Conservation (phyloP, 345 rosid genomes). For the Aquilaria sinensis region DNA sequence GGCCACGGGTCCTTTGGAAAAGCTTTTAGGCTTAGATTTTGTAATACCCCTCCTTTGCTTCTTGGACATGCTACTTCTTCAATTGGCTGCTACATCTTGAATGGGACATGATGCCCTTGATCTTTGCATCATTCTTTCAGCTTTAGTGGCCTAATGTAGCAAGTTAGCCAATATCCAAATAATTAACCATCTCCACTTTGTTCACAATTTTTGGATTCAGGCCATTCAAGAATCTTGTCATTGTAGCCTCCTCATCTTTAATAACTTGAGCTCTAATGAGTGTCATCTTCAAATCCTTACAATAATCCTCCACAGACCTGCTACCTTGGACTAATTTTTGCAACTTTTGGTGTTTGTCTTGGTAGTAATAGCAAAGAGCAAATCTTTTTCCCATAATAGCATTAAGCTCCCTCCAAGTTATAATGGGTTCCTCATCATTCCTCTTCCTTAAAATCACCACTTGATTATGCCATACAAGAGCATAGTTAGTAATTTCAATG, state of each 20-base stretch:
- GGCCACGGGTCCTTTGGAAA: not conserved
- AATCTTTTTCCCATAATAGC: too few species aligned
- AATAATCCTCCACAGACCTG: not conserved
- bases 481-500: not conserved
- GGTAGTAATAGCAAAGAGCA: too few species aligned
- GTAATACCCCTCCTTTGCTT: too few species aligned
- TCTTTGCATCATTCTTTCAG: not conserved
- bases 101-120: not conserved
- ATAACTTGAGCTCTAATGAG: not conserved
- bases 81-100: too few species aligned
- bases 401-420: too few species aligned
- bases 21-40: not conserved
- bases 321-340: not conserved
- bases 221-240: not conserved
- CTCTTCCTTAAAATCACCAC: too few species aligned
- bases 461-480: not conserved
- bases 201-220: not conserved
- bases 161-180: not conserved
- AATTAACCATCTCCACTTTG: not conserved
- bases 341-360: not conserved
- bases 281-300: not conserved
- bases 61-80: too few species aligned
- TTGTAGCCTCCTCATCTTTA: not conserved
- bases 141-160: not conserved
- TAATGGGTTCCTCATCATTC: too few species aligned